Evolutionary conservation across 2,329 filamentous ascomycete genomes (phyloP).

Genomic region (Alternaria longipes): DNA sequence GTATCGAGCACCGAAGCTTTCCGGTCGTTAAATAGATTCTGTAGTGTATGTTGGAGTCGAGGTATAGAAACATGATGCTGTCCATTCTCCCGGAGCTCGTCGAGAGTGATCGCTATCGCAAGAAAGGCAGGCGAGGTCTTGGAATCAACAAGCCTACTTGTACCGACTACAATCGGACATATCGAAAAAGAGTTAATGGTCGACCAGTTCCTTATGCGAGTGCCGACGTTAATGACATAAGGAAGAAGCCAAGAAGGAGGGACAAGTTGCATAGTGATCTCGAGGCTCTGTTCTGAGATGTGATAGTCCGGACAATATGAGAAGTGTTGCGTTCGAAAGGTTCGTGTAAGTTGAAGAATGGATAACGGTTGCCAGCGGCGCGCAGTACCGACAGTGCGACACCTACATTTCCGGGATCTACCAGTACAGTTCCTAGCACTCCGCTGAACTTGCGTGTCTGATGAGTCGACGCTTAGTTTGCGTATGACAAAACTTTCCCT

Average conservation of each 20-base stretch:
- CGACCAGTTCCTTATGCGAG: neutral
- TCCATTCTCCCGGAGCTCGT: neutral
- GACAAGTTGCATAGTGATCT: neutral
- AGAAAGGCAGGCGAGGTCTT: neutral
- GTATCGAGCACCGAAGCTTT: neutral
- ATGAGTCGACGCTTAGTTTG: neutral
- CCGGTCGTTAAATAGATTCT: neutral
- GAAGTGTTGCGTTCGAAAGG: neutral
- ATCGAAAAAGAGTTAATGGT: neutral
- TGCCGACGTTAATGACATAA: neutral
- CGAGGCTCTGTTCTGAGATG: neutral
- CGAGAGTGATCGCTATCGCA: neutral
- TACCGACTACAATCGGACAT: neutral
- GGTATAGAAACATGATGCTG: neutral
- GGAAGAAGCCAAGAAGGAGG: neutral
- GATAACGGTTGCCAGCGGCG: too few relatives aligned
- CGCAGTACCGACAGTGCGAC: too few relatives aligned
- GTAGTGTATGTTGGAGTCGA: neutral
- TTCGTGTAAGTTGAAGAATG: too few relatives aligned
- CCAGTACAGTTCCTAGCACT: fast-evolving
- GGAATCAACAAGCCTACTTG: neutral
- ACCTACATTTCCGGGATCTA: neutral
- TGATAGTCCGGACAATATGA: neutral
- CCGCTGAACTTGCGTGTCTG: too few relatives aligned
- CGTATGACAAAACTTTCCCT: neutral